Evolutionary conservation across 257 asterid genomes (phyloP).

Genomic region (Avicennia marina): DNA sequence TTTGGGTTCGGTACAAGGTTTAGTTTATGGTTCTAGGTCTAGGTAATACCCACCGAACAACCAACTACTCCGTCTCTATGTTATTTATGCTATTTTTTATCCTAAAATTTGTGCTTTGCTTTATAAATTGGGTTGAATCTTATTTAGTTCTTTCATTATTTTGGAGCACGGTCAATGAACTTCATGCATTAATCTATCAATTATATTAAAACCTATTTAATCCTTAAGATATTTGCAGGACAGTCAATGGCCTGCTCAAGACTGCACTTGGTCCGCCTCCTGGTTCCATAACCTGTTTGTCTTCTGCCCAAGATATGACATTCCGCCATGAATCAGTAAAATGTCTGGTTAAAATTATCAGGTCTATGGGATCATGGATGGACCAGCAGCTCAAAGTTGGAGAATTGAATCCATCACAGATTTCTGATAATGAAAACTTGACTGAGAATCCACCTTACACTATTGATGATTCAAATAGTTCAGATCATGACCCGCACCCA

Average conservation of each 20-base stretch:
- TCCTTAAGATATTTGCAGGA: conserved; percentile 66
- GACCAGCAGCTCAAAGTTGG: conserved; percentile 91
- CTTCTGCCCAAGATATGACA: conserved; percentile 87
- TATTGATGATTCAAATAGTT: conserved; percentile 53
- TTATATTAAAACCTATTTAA: conserved; percentile 15
- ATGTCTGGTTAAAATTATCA: conserved; percentile 82
- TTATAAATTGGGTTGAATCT: conserved; percentile 8
- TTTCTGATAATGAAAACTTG: conserved; percentile 52
- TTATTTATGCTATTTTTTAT: no score
- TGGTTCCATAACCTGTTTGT: conserved; percentile 81
- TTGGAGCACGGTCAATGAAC: conserved; percentile 6
- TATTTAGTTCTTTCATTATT: conserved; percentile 12
- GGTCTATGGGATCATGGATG: conserved; percentile 97
- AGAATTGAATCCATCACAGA: conserved; percentile 45
- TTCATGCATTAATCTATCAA: conserved; percentile 12
- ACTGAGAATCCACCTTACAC: conserved; percentile 36
- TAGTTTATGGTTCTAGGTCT: no score
- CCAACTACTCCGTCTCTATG: no score
- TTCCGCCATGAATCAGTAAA: conserved; percentile 97
- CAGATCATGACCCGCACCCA: conserved; percentile 66
- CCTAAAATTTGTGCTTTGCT: no score
- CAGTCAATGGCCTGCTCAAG: conserved; percentile 93
- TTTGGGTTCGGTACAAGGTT: no score
- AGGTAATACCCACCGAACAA: no score
- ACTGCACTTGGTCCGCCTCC: conserved; percentile 98